Percentiles rank a stretch among this genome's conserved stretches.
These are phyloP conservation scores for Royoungia palumana DNA, from an alignment of 768 basidiomycete species.

Conservation along the genomic window DNA sequence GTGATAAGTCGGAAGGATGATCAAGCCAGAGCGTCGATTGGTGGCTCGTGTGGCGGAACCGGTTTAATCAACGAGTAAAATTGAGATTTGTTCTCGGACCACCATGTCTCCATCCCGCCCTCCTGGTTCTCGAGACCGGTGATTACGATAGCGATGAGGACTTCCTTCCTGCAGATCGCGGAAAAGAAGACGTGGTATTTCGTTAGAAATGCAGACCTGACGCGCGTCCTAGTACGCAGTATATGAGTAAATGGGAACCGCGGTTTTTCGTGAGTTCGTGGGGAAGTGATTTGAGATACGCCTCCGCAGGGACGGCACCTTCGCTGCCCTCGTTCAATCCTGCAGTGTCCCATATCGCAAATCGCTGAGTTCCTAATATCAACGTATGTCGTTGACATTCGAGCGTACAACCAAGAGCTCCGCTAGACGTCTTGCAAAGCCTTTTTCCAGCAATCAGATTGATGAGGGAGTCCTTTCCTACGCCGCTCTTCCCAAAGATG, in stretches of 20 bases:
- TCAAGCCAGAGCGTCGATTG: too few relatives aligned
- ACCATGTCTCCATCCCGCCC: constrained; percentile 30
- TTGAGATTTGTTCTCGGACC: constrained; percentile 25
- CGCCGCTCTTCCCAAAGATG: constrained; percentile 21
- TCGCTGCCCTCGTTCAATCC: constrained; percentile 23
- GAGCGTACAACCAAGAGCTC: constrained; percentile 20
- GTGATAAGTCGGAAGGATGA: too few relatives aligned
- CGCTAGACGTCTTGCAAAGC: constrained; percentile 18
- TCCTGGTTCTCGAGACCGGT: constrained; percentile 40
- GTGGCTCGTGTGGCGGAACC: too few relatives aligned
- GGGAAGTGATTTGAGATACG: constrained; percentile 28
- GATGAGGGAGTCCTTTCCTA: constrained; percentile 25
- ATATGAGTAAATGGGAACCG: constrained; percentile 23
- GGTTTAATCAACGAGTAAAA: constrained; percentile 18
- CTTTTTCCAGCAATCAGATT: constrained; percentile 15
- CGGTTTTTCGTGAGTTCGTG: constrained; percentile 9
- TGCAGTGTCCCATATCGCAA: constrained; percentile 24
- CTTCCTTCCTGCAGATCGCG: constrained; percentile 36
- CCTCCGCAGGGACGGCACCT: constrained; percentile 23
- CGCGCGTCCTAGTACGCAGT: constrained; percentile 27
- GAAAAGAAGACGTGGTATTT: constrained; percentile 41
- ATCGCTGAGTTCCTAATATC: constrained; percentile 8
- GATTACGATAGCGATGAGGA: constrained; percentile 38
- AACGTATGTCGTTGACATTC: constrained; percentile 6
- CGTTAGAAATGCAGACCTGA: constrained; percentile 16